These are phyloP conservation scores for Picochlorum sp. DNA, from an alignment of 139 green algal genomes.

Conservation along the genomic window DNA sequence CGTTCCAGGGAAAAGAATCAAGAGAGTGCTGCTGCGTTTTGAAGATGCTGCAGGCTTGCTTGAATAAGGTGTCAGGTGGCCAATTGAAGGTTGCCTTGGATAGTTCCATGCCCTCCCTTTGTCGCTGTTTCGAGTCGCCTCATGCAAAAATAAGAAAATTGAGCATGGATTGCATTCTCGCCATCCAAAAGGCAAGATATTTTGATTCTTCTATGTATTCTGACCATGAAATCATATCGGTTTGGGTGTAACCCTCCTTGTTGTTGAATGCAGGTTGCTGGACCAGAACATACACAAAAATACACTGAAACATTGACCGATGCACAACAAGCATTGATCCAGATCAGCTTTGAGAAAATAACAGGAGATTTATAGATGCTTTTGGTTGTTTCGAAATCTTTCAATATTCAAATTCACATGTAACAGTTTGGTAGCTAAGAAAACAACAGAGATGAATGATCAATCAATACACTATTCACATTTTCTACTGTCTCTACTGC, in stretches of 20 bases:
- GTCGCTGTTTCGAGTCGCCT: constrained; percentile 35
- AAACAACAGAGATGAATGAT: constrained; percentile 13
- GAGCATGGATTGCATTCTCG: constrained; percentile 40
- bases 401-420: too few species aligned
- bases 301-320: too few species aligned
- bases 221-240: neutral
- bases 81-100: constrained; percentile 13
- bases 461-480: constrained; percentile 1
- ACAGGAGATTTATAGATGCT: too few species aligned
- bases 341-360: too few species aligned
- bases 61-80: neutral
- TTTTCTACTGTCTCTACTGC: constrained; percentile 1
- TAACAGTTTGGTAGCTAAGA: neutral
- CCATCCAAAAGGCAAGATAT: constrained; percentile 10
- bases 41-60: neutral
- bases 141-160: constrained; percentile 53
- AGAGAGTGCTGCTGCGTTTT: neutral
- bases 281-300: neutral
- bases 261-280: neutral
- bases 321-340: too few species aligned
- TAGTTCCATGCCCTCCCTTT: constrained; percentile 41
- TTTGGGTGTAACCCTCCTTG: neutral
- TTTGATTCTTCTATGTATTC: neutral
- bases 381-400: too few species aligned
- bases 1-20: neutral